Evolutionary conservation across 2,329 filamentous ascomycete genomes (phyloP).

Genomic region (Aspergillus flavus): DNA sequence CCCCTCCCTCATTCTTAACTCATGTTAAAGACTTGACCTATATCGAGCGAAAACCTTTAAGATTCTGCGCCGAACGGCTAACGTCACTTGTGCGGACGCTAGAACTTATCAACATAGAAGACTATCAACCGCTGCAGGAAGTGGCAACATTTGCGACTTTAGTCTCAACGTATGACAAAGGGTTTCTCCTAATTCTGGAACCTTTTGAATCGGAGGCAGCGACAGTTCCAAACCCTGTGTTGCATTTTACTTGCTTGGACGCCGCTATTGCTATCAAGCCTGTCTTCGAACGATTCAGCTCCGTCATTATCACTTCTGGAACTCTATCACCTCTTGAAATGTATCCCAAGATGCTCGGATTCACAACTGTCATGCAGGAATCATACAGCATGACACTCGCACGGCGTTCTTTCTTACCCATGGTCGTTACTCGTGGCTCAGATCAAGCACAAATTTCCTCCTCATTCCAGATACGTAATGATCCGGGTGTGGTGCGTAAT

Average conservation of each 20-base stretch:
- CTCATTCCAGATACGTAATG: slow-evolving; percentile 91
- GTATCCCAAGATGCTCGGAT: slow-evolving; percentile 98
- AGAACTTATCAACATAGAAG: slow-evolving; percentile 96
- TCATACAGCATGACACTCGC: slow-evolving; percentile 97
- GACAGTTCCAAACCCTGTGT: slow-evolving; percentile 92
- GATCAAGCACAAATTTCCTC: slow-evolving; percentile 93
- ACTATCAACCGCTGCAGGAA: slow-evolving; percentile 95
- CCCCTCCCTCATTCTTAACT: slow-evolving; percentile 86
- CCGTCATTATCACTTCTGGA: slow-evolving; percentile 96
- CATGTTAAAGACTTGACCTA: slow-evolving; percentile 96
- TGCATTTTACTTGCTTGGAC: slow-evolving; percentile 95
- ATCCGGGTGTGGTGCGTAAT: slow-evolving; percentile 94
- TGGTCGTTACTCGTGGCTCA: slow-evolving; percentile 94
- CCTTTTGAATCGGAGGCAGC: slow-evolving; percentile 95
- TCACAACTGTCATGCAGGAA: slow-evolving; percentile 88
- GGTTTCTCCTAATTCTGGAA: slow-evolving; percentile 94
- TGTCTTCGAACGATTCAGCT: slow-evolving; percentile 95
- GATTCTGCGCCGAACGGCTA: slow-evolving; percentile 89
- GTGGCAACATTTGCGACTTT: slow-evolving; percentile 97
- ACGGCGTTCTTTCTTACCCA: slow-evolving; percentile 89
- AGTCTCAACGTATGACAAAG: slow-evolving; percentile 94
- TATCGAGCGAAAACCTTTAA: slow-evolving; percentile 92
- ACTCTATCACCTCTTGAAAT: slow-evolving; percentile 97
- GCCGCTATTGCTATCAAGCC: slow-evolving; percentile 97
- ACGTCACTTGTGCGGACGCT: slow-evolving; percentile 93